phyloP scores from a whole-genome alignment of 768 basidiomycete genomes.

The Pleurotus salmoneostramineus region DNA sequence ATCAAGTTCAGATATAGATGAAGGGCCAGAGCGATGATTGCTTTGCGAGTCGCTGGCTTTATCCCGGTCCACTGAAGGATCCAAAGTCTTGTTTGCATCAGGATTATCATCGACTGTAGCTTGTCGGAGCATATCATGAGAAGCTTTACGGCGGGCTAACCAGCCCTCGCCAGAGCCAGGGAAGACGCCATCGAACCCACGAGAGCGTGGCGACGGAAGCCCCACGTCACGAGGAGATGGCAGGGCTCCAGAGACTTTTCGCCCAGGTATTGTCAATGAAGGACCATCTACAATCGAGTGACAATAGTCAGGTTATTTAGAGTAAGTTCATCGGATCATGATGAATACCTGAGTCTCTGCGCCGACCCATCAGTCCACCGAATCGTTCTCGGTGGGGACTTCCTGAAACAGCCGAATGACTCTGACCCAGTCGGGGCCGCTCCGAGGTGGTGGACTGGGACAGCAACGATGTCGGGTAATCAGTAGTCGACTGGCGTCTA shows the following conservation, averaged over 20 bases:
- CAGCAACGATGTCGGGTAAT: constrained; percentile 60
- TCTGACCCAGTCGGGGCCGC: constrained; percentile 53
- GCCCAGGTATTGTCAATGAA: constrained; percentile 41
- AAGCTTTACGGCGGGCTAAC: constrained; percentile 58
- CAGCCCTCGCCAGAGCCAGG: constrained; percentile 59
- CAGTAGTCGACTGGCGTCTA: constrained; percentile 70
- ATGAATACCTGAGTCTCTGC: constrained; percentile 62
- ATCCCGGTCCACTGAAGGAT: constrained; percentile 48
- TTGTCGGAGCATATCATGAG: constrained; percentile 40
- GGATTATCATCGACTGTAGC: constrained; percentile 30
- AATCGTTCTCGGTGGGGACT: constrained; percentile 70
- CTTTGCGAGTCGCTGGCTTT: background rate
- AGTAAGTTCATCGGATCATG: background rate
- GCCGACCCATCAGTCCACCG: constrained; percentile 48
- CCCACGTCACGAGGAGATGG: constrained; percentile 55
- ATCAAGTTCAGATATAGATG: background rate
- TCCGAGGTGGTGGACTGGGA: constrained; percentile 47
- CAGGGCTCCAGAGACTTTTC: constrained; percentile 62
- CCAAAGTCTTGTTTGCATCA: constrained; percentile 35
- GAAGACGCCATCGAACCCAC: constrained; percentile 75
- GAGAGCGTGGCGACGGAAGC: constrained; percentile 64
- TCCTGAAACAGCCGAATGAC: constrained; percentile 36
- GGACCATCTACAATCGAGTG: constrained; percentile 48
- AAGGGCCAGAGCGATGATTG: background rate
- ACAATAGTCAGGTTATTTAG: constrained; percentile 9